Evolutionary conservation across 1,139 yeast species (phyloP).

Genomic region (Debaryomyces sp.): DNA sequence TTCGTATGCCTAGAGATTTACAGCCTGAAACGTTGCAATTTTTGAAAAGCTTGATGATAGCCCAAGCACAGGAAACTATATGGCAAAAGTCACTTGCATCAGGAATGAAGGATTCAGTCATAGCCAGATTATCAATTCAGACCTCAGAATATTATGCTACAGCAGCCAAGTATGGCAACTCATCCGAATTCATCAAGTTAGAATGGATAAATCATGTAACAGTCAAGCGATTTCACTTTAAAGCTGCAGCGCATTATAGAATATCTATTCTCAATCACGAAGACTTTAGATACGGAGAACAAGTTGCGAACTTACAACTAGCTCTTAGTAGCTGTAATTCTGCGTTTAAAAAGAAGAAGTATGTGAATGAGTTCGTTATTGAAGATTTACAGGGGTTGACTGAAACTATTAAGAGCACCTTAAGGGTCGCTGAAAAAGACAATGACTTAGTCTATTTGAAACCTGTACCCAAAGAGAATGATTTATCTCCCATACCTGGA

Average conservation of each 20-base stretch:
- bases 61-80: slow-evolving; percentile 86
- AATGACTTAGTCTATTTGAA: slow-evolving; percentile 79
- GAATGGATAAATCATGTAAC: slow-evolving; percentile 68
- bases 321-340: slow-evolving; percentile 35
- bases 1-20: slow-evolving; percentile 21
- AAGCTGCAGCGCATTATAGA: slow-evolving; percentile 70
- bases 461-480: slow-evolving; percentile 52
- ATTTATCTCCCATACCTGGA: slow-evolving; percentile 47
- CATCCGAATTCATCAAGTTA: slow-evolving; percentile 53
- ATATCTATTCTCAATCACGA: slow-evolving; percentile 54
- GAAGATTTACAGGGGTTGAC: slow-evolving; percentile 53
- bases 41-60: slow-evolving; percentile 55
- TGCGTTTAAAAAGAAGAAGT: slow-evolving; percentile 44
- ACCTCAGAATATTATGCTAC: slow-evolving; percentile 58
- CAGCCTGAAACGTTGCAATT: slow-evolving; percentile 29
- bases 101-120: slow-evolving; percentile 59
- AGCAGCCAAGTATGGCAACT: slow-evolving; percentile 48
- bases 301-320: slow-evolving; percentile 56
- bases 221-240: slow-evolving; percentile 64
- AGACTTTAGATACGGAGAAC: slow-evolving; percentile 64
- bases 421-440: slow-evolving; percentile 67
- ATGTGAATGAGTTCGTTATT: slow-evolving; percentile 45
- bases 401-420: slow-evolving; percentile 43
- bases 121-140: slow-evolving; percentile 67
- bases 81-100: slow-evolving; percentile 74